Evolutionary conservation across 768 basidiomycete species (phyloP), one percentile per base, ranked within the genome.

Genomic region (Galerina marginata): DNA sequence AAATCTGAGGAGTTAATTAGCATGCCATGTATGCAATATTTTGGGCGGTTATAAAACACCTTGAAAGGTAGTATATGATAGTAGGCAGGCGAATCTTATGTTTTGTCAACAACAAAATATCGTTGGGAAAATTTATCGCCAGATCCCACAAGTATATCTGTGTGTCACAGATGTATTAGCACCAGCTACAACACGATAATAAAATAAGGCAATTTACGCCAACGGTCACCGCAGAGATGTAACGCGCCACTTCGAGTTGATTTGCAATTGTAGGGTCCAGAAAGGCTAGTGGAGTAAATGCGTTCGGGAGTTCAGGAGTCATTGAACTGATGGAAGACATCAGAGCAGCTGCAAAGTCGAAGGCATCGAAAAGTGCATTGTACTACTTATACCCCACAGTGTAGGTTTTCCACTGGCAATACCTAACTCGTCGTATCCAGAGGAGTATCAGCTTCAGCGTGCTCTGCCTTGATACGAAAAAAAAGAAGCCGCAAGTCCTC

Each of bases 281-380:
- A 49, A 67, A 72, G 11, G 72, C 76, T 59, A 74, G 55, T 6
- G 74, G 66, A 2, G 74, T 75, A 42, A 65, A 61, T 0, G 74
- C 74, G 46, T 75, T 77, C 15, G 48, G 55, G 25, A 59, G 49
- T 11, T 50, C 50, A 1, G 20, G 20, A 20, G 20, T 20, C 2
- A 20, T 20, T 20, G 20, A 20, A 20, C 20, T 2, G 20, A 2
- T 20, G 20, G 20, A 20, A 20, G 20, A 20, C 20, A 20, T 20
- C 20, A 20, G 20, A 20, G 20, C 1, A 20, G 20, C 20, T 20
- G 20, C 20, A 20, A 20, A 1, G 20, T 20, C 2, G 20, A 20
- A 20, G 20, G 20, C 20, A 20, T 20, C 20, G 20, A 1, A 20
- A 20, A 20, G 20, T 20, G 20, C 20, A 20, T 20, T 1, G 20